These are phyloP conservation scores for Eugenia klotzschiana DNA, from an alignment of 441 rosid species.

Conservation along the genomic window DNA sequence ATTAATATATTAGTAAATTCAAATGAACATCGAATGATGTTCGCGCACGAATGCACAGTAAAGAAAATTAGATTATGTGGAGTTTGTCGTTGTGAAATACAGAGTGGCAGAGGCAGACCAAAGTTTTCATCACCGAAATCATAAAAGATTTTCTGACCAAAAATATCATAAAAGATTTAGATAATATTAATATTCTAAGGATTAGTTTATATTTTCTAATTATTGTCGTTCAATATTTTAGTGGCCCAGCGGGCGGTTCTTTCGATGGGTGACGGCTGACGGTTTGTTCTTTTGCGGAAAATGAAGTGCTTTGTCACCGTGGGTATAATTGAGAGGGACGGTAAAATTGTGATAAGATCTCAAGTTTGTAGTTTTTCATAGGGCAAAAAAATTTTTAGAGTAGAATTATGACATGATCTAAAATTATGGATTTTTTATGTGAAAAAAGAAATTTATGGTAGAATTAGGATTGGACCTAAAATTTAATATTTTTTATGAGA, in stretches of 20 bases:
- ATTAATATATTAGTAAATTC: neutral
- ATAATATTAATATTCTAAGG: neutral
- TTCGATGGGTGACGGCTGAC: too few species aligned
- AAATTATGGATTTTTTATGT: too few species aligned
- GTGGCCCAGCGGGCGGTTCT: neutral
- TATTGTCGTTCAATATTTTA: neutral
- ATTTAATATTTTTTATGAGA: too few species aligned
- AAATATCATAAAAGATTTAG: neutral
- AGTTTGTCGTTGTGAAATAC: neutral
- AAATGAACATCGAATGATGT: neutral
- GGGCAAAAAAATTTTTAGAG: too few species aligned
- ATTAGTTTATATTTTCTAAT: neutral
- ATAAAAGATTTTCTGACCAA: neutral
- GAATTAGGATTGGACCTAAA: too few species aligned
- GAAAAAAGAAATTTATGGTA: too few species aligned
- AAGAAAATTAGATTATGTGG: neutral
- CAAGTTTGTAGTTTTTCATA: too few species aligned
- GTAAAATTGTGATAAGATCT: too few species aligned
- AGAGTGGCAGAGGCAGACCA: neutral
- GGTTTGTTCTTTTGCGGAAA: neutral
- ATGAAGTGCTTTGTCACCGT: neutral
- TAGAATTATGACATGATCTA: too few species aligned
- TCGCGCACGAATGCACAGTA: neutral
- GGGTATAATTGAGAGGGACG: too few species aligned
- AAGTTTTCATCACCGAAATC: neutral